Evolutionary conservation across 345 rosid genomes (phyloP), one percentile per base, ranked within the genome.

Genomic region (Cardamine occulta): DNA sequence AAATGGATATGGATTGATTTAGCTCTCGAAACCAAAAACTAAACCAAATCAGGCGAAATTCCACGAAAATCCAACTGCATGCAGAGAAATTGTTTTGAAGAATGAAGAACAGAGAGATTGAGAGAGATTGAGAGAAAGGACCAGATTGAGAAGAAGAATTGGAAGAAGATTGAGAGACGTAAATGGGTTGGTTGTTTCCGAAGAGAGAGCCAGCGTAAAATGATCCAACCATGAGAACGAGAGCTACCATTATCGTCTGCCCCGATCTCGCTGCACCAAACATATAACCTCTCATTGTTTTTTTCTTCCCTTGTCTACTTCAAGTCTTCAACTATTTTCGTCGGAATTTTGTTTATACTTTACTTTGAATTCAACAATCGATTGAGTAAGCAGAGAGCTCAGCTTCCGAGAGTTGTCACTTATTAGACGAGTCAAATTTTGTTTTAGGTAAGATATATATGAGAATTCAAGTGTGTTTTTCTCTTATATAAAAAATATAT

Each of bases 201-300:
- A 95, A 90, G 57, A 92, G 88, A 63, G 91, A 84, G 35, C 97
- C 99, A 1, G 82, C 45, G 83, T 89, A 92, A 77, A 92, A 92
- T 19, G 99, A 95, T 4, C 86, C 97, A 49, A 78, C 73, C 89
- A 88, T 87, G 24, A 95, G 74, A 73, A 92, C 32, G 68, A 88
- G 82, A n/a, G 88, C 86, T 70, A 80, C 82, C 85, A 88, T 82
- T 76, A 92, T 89, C 82, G 82, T 75, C 84, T 86, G 86, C 70
- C 88, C 92, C 13, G 96, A 85, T 81, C 84, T 90, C 19, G 85
- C 90, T 47, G 85, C 84, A 5, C 91, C 77, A 71, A 88, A 66
- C 9, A 76, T 34, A 47, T 69, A 83, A 12, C 86, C 89, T 18
- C 88, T 85, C 98, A 91, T 93, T 35, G 49, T 17, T 35, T 48